Base-by-base conservation (phyloP, 2,329 filamentous ascomycete species). In the Colletotrichum zoysiae region DNA sequence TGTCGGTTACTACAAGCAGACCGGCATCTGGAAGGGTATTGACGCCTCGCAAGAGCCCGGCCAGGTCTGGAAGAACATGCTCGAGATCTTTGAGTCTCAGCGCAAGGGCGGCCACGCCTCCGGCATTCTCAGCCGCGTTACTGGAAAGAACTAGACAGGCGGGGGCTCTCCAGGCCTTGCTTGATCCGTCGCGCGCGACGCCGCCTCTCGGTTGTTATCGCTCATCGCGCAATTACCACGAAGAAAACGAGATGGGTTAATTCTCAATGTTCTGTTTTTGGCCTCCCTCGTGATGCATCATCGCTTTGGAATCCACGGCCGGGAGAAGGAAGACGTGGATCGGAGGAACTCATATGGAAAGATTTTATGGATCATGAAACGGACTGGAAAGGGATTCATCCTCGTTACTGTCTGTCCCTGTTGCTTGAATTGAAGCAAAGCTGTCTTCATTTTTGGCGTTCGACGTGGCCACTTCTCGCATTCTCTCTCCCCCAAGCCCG, bases 21-120 rank as follows among this genome's bases (percentile, higher is more conserved):
- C 93, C 61, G 95, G 95, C 77, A 98, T 99, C 87, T 99, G 96
- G 96, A 92, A 92, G 83, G 92, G 93, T 74, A 90, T 99, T 78
- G 96, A 99, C 82, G 96, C 96, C 75, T 97, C 93, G 86, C 95
- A 99, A 87, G 92, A 97, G 85, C 96, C 96, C 26, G 93, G 94
- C 59, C 92, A 95, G 83, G 96, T 99, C 74, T 99, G 96, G 96
- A 95, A 94, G 88, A 94, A 91, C 82, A 86, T 99, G 82, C 87
- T 98, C 74, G 90, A 91, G 78, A 91, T 98, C 78, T 95, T 99
- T 80, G 90, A 92, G 68, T 44, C 53, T 26, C 71, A 74, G 63
- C 73, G 73, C 65, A 74, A 74, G 68, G 71, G 66, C 16, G 67
- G 71, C 57, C 79, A 81, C 68, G 77, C 79, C 72, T 76, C 79